Evolutionary conservation across 208 protist genomes (phyloP).

Genomic region (Balamuthia mandrillaris): DNA sequence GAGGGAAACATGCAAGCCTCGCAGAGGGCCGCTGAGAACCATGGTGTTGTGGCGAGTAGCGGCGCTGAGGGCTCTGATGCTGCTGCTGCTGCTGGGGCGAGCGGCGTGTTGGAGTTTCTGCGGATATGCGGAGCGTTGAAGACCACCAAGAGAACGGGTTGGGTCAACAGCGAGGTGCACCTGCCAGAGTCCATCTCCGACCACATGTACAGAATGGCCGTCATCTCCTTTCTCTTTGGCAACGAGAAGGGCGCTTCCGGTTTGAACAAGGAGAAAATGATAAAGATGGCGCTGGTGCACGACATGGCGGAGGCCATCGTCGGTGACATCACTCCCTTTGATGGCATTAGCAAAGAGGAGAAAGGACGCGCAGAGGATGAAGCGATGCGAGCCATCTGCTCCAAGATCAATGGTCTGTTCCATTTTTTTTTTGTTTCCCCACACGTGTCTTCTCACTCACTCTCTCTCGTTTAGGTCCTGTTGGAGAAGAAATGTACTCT

Average conservation of each 20-base stretch:
- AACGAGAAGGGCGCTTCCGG: too few relatives aligned
- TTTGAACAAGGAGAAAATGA: not conserved
- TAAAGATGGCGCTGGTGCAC: not conserved
- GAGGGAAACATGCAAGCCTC: too few relatives aligned
- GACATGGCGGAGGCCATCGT: constrained; percentile 5
- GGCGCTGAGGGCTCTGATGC: too few relatives aligned
- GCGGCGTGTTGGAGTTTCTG: too few relatives aligned
- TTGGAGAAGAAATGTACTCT: too few relatives aligned
- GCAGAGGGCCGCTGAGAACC: too few relatives aligned
- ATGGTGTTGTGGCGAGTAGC: too few relatives aligned
- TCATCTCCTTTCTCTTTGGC: constrained; percentile 6
- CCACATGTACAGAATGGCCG: constrained; percentile 4
- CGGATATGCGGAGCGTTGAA: too few relatives aligned
- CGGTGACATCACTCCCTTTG: not conserved
- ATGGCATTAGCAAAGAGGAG: not conserved
- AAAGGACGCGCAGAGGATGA: not conserved
- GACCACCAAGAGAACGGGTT: constrained; percentile 3
- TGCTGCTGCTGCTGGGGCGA: too few relatives aligned
- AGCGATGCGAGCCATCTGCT: not conserved
- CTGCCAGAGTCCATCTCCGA: not conserved
- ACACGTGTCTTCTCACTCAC: not conserved
- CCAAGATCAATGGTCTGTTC: not conserved
- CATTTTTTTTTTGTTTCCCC: not conserved
- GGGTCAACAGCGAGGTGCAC: not conserved
- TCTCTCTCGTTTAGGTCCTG: too few relatives aligned